Evolutionary conservation across 495 filamentous ascomycete genomes (phyloP).

Genomic region (Annulohypoxylon maeteangense): DNA sequence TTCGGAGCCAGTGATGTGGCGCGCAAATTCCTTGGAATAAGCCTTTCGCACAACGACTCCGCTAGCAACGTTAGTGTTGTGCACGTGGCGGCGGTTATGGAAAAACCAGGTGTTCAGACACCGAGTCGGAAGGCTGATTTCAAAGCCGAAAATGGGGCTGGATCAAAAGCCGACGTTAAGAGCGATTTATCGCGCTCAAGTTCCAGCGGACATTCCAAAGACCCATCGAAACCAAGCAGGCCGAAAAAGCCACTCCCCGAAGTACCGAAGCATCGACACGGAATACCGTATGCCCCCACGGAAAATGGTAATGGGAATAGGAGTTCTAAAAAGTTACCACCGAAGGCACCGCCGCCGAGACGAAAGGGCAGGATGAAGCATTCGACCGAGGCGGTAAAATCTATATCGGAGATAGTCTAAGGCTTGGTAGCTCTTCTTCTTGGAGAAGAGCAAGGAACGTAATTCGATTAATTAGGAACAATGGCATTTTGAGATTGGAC

Average conservation of each 20-base stretch:
- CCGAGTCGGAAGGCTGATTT: constrained; percentile 71
- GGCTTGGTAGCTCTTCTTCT: neutral
- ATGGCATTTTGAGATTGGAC: constrained; percentile 21
- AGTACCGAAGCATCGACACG: constrained; percentile 60
- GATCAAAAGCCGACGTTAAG: constrained; percentile 5
- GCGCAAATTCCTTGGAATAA: constrained; percentile 61
- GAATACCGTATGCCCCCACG: constrained; percentile 53
- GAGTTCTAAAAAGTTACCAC: constrained; percentile 61
- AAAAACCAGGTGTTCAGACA: constrained; percentile 86
- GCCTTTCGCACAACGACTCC: constrained; percentile 57
- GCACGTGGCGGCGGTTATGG: constrained; percentile 80
- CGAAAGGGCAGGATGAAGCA: constrained; percentile 57
- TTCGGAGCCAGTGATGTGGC: constrained; percentile 57
- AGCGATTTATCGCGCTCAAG: constrained; percentile 10
- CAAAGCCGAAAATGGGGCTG: constrained; percentile 30
- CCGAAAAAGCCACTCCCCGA: constrained; percentile 58
- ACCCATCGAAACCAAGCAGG: constrained; percentile 44
- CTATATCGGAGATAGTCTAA: constrained; percentile 40
- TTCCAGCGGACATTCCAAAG: constrained; percentile 15
- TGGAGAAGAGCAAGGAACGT: constrained; percentile 11
- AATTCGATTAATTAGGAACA: constrained; percentile 20
- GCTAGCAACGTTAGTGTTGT: constrained; percentile 74
- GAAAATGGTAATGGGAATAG: constrained; percentile 45
- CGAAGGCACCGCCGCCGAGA: constrained; percentile 64
- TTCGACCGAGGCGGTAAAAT: constrained; percentile 35